Evolutionary conservation across 2,329 filamentous ascomycete species (phyloP), one percentile per base, ranked within the genome.

Genomic region (Fusarium solani-melongenae): DNA sequence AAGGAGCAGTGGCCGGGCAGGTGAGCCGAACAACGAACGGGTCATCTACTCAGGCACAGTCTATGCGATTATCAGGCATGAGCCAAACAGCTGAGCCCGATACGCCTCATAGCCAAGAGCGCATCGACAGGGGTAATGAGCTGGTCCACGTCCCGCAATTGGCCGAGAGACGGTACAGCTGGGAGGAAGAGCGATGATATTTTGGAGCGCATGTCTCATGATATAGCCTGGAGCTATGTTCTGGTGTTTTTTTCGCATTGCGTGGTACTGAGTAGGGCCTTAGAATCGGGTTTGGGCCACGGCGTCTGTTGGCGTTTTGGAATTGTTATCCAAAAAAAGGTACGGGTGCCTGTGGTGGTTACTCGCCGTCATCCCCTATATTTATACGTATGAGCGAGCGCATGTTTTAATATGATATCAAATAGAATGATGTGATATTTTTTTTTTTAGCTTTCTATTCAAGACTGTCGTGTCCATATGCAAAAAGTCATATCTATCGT

Each of bases 121-220:
- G 86, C n/a, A 84, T 88, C 36, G 83, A 86, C 56, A 77, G 79
- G 4, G 83, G 83, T 1, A 78, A 78, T 5, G 87, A 88, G 61
- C 76, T 88, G 24, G 79, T 88, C 4, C 87, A 88, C 67, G 84
- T 89, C 11, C 87, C 87, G 3, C 87, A 89, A 73, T 77, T 86
- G 64, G 85, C 87, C 4, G 83, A 83, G 34, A 84, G 82, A 70
- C 81, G 87, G 38, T 89, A 88, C 62, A 88, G 87, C 70, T 89
- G 87, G 86, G 87, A 88, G 72, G 81, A 84, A 6, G 79, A 81
- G 33, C 62, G 69, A 68, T 75, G 66, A 75, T 34, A 17, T 29
- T 10, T 20, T 29, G 27, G 31, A 27, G 14, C 11, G 29, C 6
- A 34, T 36, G 15, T 36, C 53, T 36, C 7, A 17, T 15, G 20